phyloP scores from a whole-genome alignment of 2,329 filamentous ascomycete genomes.

The Macrophomina pseudophaseolina region DNA sequence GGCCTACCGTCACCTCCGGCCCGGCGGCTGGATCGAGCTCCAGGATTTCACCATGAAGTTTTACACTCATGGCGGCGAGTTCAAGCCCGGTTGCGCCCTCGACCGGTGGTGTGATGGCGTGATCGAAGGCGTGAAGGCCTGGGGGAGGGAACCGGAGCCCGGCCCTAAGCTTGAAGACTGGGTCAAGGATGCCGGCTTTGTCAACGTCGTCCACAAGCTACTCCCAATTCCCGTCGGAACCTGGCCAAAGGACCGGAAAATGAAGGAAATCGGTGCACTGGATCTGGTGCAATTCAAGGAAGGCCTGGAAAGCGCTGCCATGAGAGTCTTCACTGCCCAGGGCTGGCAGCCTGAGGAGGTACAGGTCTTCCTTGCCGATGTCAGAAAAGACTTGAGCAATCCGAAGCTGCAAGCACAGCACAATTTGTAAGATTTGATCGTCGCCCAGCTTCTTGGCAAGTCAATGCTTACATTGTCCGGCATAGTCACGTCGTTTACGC shows the following conservation, averaged over 20 bases:
- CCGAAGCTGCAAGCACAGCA: constrained; percentile 26
- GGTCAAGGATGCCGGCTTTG: constrained; percentile 36
- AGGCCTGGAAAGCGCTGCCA: constrained; percentile 23
- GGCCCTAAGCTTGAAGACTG: constrained; percentile 34
- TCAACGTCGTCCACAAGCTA: constrained; percentile 31
- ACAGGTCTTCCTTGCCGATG: constrained; percentile 29
- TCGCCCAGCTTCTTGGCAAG: not conserved
- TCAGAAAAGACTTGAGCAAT: constrained; percentile 28
- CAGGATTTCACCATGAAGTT: constrained; percentile 36
- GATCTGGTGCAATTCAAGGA: constrained; percentile 20
- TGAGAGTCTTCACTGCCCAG: constrained; percentile 30
- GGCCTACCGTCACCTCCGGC: constrained; percentile 51
- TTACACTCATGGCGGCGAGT: constrained; percentile 41
- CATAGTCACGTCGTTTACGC: constrained; percentile 21
- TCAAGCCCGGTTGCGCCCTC: constrained; percentile 29
- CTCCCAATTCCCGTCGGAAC: constrained; percentile 36
- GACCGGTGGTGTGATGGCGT: constrained; percentile 13
- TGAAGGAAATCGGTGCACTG: constrained; percentile 19
- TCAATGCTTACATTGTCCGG: too few species aligned
- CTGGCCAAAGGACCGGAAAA: constrained; percentile 34
- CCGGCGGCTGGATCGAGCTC: constrained; percentile 42
- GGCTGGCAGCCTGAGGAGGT: constrained; percentile 30
- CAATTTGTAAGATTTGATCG: constrained; percentile 15
- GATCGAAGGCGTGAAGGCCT: constrained; percentile 21
- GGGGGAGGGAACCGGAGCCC: constrained; percentile 26